Evolutionary conservation across 495 filamentous ascomycete species (phyloP).

Genomic region (Xylaria castorea): DNA sequence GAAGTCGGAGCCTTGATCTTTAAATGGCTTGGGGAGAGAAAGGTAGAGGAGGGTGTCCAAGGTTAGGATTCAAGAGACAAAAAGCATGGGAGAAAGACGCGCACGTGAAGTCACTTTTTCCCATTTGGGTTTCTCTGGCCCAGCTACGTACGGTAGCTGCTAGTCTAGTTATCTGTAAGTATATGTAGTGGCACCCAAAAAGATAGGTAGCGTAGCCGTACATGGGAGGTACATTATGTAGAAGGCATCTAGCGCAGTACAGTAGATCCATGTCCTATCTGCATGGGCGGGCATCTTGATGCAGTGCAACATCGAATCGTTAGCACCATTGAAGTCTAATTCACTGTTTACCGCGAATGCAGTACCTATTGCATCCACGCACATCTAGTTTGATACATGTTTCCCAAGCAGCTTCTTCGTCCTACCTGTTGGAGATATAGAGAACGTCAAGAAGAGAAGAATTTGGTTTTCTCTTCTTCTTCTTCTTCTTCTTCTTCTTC

Average conservation of each 20-base stretch:
- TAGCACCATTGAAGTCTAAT: background rate
- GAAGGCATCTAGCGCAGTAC: background rate
- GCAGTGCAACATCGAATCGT: slow-evolving; percentile 13
- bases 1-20: background rate
- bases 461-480: background rate
- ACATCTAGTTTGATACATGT: background rate
- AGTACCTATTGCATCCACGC: background rate
- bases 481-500: background rate
- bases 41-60: background rate
- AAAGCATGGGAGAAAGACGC: background rate
- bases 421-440: background rate
- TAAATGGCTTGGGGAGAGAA: background rate
- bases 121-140: slow-evolving; percentile 1
- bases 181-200: background rate
- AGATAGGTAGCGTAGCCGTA: slow-evolving; percentile 5
- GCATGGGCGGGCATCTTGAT: slow-evolving; percentile 3
- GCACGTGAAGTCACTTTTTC: slow-evolving; percentile 8
- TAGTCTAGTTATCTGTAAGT: slow-evolving; percentile 9
- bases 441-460: background rate
- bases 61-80: background rate
- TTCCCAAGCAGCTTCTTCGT: background rate
- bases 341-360: background rate
- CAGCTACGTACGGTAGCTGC: background rate
- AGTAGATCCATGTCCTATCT: slow-evolving; percentile 13
- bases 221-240: slow-evolving; percentile 3